Evolutionary conservation across 345 rosid species (phyloP).

Genomic region (Citrus hindsii): DNA sequence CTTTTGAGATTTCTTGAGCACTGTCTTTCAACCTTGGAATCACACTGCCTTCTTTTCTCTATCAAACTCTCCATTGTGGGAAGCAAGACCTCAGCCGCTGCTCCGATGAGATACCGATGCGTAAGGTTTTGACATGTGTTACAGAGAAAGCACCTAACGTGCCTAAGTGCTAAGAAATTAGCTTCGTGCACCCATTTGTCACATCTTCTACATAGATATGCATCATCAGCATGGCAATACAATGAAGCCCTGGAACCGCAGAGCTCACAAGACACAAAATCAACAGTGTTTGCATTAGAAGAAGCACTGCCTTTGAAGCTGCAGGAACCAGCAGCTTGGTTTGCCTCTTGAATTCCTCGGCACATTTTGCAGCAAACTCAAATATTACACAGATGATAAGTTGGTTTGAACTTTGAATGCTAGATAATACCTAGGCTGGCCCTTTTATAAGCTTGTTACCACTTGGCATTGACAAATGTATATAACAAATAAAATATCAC

Average conservation of each 20-base stretch:
- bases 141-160: slow-evolving; percentile 69
- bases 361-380: slow-evolving; percentile 36
- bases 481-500: not conserved
- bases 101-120: slow-evolving; percentile 53
- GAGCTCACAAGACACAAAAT: slow-evolving; percentile 51
- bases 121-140: slow-evolving; percentile 58
- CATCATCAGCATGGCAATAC: slow-evolving; percentile 83
- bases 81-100: slow-evolving; percentile 34
- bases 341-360: slow-evolving; percentile 38
- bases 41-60: slow-evolving; percentile 25
- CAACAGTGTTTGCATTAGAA: not conserved
- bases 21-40: slow-evolving; percentile 27
- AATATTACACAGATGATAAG: not conserved
- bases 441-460: not conserved
- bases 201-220: slow-evolving; percentile 62
- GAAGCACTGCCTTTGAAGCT: slow-evolving; percentile 10
- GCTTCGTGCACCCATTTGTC: slow-evolving; percentile 78
- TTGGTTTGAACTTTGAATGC: not conserved
- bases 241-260: slow-evolving; percentile 53
- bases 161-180: slow-evolving; percentile 78
- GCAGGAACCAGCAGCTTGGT: slow-evolving; percentile 4
- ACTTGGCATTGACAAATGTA: not conserved
- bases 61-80: slow-evolving; percentile 25
- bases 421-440: not conserved
- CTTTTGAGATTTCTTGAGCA: slow-evolving; percentile 21